Base-by-base conservation (phyloP, 2,329 filamentous ascomycete species). In the Trichoderma arundinaceum region DNA sequence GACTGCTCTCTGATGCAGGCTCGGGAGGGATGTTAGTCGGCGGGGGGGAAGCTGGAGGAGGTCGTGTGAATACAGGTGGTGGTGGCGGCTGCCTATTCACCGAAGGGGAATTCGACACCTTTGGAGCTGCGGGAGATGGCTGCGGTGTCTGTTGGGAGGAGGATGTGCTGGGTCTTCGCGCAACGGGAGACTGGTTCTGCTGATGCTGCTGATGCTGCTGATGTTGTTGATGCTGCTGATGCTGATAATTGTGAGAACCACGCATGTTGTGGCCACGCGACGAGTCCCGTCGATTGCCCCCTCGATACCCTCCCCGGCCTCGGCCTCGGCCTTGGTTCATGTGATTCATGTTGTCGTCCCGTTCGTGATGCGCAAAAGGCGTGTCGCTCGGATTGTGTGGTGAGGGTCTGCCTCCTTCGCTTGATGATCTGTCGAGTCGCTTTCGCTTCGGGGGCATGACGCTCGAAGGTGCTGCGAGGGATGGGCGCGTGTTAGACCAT, bases 311-410 rank as follows among this genome's bases (percentile, higher is more conserved):
- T n/a, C 80, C 79, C 66, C 84, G 80, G 66, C 80, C 79, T 62
- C 83, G 81, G 68, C 82, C 78, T 67, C 80, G 76, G 33, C 80
- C 79, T 66, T 84, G 76, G 56, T 46, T 54, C 59, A 54, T 53
- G 39, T 39, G 41, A 79, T 80, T 69, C 78, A 57, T 76, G 44
- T 78, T 79, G 72, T 85, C 81, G 69, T 83, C 82, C 76, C 83
- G 77, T 63, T 89, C 87, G 74, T 88, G 85, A 68, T 88, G 86
- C 49, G 79, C 85, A 63, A 88, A 73, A 44, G 77, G 73, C 7
- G 83, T 83, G 70, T 88, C 84, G 60, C 80, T 82, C 53, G 88
- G 87, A 39, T 86, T 85, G 76, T 90, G 86, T 59, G 88, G 88
- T 58, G 87, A 84, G 19, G 87, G 86, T 67, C 88, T 81, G 68